Evolutionary conservation across 257 asterid species (phyloP).

Genomic region (Handroanthus guayacan): DNA sequence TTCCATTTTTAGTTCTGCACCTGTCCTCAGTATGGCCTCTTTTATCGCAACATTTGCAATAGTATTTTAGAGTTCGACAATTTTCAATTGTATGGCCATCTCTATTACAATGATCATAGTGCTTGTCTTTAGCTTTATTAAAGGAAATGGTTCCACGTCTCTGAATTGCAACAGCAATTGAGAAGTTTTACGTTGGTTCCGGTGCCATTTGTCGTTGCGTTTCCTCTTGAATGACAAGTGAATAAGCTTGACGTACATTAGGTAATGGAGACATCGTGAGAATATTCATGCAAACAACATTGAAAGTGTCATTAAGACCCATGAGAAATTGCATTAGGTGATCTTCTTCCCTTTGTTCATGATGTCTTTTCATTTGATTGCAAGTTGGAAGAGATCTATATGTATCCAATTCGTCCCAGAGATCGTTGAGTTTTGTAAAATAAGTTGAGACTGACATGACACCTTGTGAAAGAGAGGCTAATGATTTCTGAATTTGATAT

Average conservation of each 20-base stretch:
- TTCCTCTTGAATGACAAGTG: constrained; percentile 14
- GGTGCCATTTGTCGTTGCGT: background rate
- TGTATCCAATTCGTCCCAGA: background rate
- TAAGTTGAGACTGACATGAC: background rate
- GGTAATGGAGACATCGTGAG: constrained; percentile 22
- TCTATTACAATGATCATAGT: background rate
- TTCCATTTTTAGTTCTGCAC: background rate
- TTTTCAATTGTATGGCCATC: background rate
- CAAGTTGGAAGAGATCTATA: background rate
- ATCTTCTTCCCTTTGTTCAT: constrained; percentile 14
- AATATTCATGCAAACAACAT: constrained; percentile 4
- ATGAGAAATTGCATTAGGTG: constrained; percentile 24
- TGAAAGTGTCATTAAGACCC: constrained; percentile 1
- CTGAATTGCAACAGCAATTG: background rate
- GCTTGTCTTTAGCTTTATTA: background rate
- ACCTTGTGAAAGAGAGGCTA: background rate
- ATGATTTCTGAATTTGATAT: background rate
- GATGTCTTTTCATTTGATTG: background rate
- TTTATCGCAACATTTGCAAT: background rate
- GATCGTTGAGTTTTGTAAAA: background rate
- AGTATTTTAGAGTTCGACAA: background rate
- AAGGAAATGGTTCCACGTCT: too few species aligned
- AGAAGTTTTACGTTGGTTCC: background rate
- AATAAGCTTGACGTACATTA: constrained; percentile 26
- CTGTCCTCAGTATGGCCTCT: constrained; percentile 4